Base-by-base conservation (phyloP, 2,329 filamentous ascomycete species). In the Lachnellula hyalina region DNA sequence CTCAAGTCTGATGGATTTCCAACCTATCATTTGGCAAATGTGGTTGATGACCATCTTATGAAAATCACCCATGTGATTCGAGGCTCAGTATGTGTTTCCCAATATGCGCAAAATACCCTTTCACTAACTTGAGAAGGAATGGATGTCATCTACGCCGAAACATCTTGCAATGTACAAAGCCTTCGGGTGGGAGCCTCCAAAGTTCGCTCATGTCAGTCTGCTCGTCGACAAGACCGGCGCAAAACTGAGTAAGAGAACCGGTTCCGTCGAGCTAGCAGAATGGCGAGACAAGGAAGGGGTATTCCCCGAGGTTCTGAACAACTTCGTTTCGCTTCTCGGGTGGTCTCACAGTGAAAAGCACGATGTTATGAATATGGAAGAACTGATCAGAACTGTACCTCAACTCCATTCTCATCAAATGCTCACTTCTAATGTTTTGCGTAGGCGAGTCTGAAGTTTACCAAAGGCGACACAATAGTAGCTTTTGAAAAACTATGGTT, bases 1-100 rank as follows among this genome's bases (percentile, higher is more conserved):
- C 76, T 96, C 57, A 99, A 99, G 71, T 86, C 85, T 0, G 94
- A 99, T 68, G 92, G 91, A 0, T 88, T 88, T 61, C 94, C 94
- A 0, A 99, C 95, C 0, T 99, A 99, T 67, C 94, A 99, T 71
- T 86, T 99, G 58, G 94, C 94, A 4, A 99, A 97, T 67, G 93
- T 99, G 8, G 86, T 99, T 4, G 94, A 99, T 67, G 94, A 99
- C 67, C 90, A 96, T 70, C 77, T 87, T 57, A 99, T 99, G 94
- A 76, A 89, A 56, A 95, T 99, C 62, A 96, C 92, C 0, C 93
- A 97, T 71, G 94, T 99, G 14, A 89, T 99, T 55, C 85, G 94
- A 42, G 94, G 93, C 51, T 86, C 87, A 25, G 86, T 88, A 72
- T 65, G 80, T 71, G 5, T 35, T 32, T 46, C 25, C 35, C 28